A percentile compares a stretch with the other conserved stretches of the same genome.
These are phyloP conservation scores for Globisporangium recalcitrans DNA, from an alignment of 352 stramenopile genomes.

Conservation along the genomic window DNA sequence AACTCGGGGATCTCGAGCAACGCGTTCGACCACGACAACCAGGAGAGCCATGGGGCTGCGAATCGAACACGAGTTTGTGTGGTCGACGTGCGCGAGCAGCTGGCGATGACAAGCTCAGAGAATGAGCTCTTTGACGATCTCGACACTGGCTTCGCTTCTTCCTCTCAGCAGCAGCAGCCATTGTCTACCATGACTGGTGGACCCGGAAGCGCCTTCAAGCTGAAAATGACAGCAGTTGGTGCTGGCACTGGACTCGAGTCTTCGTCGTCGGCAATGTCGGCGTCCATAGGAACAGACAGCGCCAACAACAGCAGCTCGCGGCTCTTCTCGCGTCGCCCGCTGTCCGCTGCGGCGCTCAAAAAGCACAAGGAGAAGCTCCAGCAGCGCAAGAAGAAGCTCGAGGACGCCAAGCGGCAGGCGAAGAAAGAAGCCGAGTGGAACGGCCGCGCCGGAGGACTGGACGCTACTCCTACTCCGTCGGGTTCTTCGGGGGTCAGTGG, in stretches of 20 bases:
- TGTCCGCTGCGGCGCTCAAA: slow-evolving; percentile 65
- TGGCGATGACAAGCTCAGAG: slow-evolving; percentile 15
- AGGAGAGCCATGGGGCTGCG: slow-evolving; percentile 26
- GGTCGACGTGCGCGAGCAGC: slow-evolving; percentile 91
- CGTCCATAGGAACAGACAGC: slow-evolving; percentile 35
- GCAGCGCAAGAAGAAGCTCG: slow-evolving; percentile 57
- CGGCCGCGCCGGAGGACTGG: slow-evolving; percentile 63
- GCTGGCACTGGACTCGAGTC: slow-evolving; percentile 20
- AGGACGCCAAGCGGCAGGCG: slow-evolving; percentile 46
- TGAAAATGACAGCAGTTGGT: slow-evolving; percentile 43
- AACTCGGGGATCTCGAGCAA: slow-evolving; percentile 31
- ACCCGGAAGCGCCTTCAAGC: slow-evolving; percentile 41
- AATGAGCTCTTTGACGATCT: slow-evolving; percentile 9
- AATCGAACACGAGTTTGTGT: slow-evolving; percentile 90
- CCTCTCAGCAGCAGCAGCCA: not conserved
- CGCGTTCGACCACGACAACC: slow-evolving; percentile 16
- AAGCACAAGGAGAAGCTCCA: slow-evolving; percentile 65
- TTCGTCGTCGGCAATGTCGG: slow-evolving; percentile 13
- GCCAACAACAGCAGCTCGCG: slow-evolving; percentile 31
- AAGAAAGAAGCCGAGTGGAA: slow-evolving; percentile 79
- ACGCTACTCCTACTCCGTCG: slow-evolving; percentile 33
- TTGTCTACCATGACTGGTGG: slow-evolving; percentile 21
- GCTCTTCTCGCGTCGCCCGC: slow-evolving; percentile 54
- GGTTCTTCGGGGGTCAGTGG: slow-evolving; percentile 12
- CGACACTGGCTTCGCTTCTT: not conserved